Percentiles rank a stretch among this genome's conserved stretches.
These are phyloP conservation scores for Arxiozyma heterogenica DNA, from an alignment of 1,139 yeast species.

Conservation along the genomic window DNA sequence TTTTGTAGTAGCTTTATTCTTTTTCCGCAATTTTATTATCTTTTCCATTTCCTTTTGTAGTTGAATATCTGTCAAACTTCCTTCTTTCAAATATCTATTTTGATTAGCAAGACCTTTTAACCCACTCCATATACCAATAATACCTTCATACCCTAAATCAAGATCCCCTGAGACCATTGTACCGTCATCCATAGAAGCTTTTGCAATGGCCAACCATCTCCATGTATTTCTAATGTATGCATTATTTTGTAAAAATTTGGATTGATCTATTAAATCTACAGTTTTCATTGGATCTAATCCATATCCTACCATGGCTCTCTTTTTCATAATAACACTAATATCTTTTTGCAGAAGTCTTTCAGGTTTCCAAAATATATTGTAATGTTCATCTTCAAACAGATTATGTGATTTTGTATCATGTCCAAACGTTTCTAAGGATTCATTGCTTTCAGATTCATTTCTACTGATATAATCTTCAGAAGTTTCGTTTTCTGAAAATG, in stretches of 20 bases:
- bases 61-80: constrained; percentile 37
- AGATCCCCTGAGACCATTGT: constrained; percentile 56
- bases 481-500: constrained; percentile 16
- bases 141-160: constrained; percentile 84
- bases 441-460: constrained; percentile 12
- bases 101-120: constrained; percentile 52
- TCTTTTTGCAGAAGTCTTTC: constrained; percentile 45
- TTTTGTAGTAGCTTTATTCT: constrained; percentile 21
- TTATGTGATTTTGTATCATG: constrained; percentile 17
- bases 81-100: constrained; percentile 37
- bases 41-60: constrained; percentile 38
- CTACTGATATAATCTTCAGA: constrained; percentile 6
- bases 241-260: constrained; percentile 45
- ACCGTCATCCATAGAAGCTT: constrained; percentile 57
- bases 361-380: constrained; percentile 26
- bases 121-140: constrained; percentile 84
- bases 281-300: constrained; percentile 62
- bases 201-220: constrained; percentile 79
- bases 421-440: constrained; percentile 19
- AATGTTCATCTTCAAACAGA: constrained; percentile 16
- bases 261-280: constrained; percentile 49
- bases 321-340: constrained; percentile 55
- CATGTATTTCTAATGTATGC: constrained; percentile 66
- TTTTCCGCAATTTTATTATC: constrained; percentile 28
- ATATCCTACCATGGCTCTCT: constrained; percentile 66